These are phyloP conservation scores for Paxillus involutus DNA, from an alignment of 768 basidiomycete species.

Conservation along the genomic window DNA sequence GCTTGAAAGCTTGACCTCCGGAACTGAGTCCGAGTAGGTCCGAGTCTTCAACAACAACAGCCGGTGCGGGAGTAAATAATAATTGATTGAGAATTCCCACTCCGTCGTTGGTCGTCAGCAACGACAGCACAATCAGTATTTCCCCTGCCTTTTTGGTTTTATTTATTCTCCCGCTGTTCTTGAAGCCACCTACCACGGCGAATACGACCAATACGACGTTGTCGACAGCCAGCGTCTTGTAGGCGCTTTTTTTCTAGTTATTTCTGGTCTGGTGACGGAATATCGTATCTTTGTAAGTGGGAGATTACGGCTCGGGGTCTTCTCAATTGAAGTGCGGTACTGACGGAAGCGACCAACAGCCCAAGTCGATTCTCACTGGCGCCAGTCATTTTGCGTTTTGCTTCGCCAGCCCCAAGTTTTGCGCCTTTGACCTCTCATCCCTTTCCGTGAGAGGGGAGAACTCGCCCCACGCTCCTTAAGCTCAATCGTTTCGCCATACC, in stretches of 20 bases:
- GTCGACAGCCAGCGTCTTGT: constrained; percentile 4
- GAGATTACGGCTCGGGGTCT: neutral
- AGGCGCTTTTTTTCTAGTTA: neutral
- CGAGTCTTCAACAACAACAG: too few relatives aligned
- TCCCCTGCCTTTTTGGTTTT: neutral
- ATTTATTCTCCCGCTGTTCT: neutral
- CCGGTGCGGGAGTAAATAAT: neutral
- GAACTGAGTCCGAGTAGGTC: too few relatives aligned
- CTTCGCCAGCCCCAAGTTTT: neutral
- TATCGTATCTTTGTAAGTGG: constrained; percentile 9
- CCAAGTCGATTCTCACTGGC: constrained; percentile 9
- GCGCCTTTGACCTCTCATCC: constrained; percentile 8
- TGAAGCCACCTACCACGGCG: neutral
- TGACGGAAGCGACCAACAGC: constrained; percentile 19
- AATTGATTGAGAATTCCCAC: neutral
- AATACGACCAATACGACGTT: neutral
- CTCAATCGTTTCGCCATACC: constrained; percentile 4
- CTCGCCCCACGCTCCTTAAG: constrained; percentile 16
- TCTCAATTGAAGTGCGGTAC: neutral
- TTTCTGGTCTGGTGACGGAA: neutral
- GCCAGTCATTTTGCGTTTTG: neutral
- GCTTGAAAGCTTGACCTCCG: too few relatives aligned
- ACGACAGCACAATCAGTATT: neutral
- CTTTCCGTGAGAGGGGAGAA: constrained; percentile 22
- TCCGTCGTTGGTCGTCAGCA: neutral